Percentiles rank a stretch among this genome's conserved stretches.
These are phyloP conservation scores for Saururus chinensis DNA, from an alignment of 164 flowering plant genomes.

Conservation along the genomic window DNA sequence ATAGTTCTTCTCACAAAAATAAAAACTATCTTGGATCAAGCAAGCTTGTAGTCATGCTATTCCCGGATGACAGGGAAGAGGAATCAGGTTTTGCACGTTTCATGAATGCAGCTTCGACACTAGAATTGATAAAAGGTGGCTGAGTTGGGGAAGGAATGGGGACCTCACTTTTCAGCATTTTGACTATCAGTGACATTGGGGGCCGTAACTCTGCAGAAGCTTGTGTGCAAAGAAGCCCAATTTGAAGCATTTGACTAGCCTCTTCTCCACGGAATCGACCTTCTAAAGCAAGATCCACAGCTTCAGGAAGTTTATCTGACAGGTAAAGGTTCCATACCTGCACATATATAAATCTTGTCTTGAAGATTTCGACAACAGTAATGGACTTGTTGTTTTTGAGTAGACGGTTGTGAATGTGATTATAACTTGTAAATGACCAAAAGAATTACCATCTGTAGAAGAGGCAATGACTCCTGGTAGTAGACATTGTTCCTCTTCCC, in stretches of 20 bases:
- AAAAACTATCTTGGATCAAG: conserved; percentile 36
- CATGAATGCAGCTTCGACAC: conserved; percentile 4
- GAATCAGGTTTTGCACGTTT: conserved; percentile 18
- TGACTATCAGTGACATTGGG: conserved; percentile 61
- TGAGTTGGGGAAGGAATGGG: conserved; percentile 53
- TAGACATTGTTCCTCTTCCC: conserved; percentile 4
- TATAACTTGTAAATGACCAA: not conserved
- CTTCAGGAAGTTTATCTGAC: conserved; percentile 33
- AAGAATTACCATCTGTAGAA: conserved; percentile 5
- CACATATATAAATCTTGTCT: not conserved
- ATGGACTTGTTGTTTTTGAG: not conserved
- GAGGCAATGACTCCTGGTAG: not conserved
- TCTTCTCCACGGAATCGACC: conserved; percentile 37
- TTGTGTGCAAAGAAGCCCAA: conserved; percentile 68
- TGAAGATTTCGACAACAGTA: not conserved
- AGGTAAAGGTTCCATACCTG: conserved; percentile 62
- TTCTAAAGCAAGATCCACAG: conserved; percentile 42
- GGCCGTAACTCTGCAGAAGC: conserved; percentile 70
- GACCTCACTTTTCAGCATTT: conserved; percentile 33
- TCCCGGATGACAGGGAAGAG: conserved; percentile 36
- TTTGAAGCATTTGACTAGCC: conserved; percentile 43
- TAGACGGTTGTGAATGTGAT: not conserved
- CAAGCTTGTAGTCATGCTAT: conserved; percentile 34
- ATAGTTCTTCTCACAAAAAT: not conserved
- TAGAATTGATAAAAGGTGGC: conserved; percentile 31